Evolutionary conservation across 495 filamentous ascomycete genomes (phyloP).

Genomic region (Penicillium desertorum): DNA sequence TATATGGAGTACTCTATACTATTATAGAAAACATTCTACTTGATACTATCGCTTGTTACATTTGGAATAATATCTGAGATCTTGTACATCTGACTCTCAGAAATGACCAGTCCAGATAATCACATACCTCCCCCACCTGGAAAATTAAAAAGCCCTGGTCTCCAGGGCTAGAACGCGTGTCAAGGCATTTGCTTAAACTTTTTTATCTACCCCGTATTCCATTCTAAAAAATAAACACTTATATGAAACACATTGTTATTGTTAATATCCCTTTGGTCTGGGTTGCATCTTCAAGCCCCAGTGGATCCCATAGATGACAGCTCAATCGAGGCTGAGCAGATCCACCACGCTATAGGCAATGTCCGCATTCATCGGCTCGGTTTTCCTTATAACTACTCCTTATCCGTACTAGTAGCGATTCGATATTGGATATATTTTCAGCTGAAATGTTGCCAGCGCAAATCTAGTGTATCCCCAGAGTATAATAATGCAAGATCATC

Average conservation of each 20-base stretch:
- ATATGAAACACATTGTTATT: not conserved
- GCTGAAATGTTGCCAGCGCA: constrained; percentile 5
- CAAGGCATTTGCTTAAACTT: not conserved
- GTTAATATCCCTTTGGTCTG: not conserved
- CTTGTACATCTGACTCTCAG: not conserved
- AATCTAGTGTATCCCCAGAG: not conserved
- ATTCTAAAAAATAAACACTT: not conserved
- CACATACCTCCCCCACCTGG: constrained; percentile 24
- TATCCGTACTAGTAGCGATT: not conserved
- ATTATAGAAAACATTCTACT: not conserved
- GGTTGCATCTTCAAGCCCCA: constrained; percentile 11
- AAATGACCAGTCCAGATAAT: constrained; percentile 8
- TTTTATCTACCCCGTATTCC: not conserved
- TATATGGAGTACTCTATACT: not conserved
- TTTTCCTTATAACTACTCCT: not conserved
- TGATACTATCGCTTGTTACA: not conserved
- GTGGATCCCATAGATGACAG: constrained; percentile 7
- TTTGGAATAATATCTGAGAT: not conserved
- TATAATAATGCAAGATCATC: not conserved
- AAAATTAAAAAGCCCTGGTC: not conserved
- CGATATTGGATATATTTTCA: not conserved
- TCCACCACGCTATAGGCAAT: constrained; percentile 4
- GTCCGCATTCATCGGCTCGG: constrained; percentile 2
- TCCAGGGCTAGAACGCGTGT: not conserved
- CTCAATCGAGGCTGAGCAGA: constrained; percentile 3